These are phyloP conservation scores for Peronospora farinosa DNA, from an alignment of 352 stramenopile species.

Conservation along the genomic window DNA sequence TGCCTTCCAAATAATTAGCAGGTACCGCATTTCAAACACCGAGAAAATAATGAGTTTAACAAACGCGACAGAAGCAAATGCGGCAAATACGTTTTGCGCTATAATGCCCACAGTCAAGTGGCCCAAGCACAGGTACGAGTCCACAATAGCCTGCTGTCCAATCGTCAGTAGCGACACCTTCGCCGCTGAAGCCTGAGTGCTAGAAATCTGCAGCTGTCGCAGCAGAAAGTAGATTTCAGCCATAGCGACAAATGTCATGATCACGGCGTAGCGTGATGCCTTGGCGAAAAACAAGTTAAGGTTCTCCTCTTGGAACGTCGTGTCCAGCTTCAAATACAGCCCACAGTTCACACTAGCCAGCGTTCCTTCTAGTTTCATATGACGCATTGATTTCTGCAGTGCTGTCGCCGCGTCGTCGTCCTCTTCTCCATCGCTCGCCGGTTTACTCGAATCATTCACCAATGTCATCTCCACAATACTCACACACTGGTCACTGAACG, in stretches of 20 bases:
- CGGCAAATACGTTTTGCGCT: constrained; percentile 91
- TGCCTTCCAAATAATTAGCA: constrained; percentile 96
- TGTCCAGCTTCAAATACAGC: constrained; percentile 66
- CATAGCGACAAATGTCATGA: constrained; percentile 85
- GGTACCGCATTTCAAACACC: constrained; percentile 98
- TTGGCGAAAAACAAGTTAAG: constrained; percentile 79
- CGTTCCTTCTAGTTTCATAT: constrained; percentile 53
- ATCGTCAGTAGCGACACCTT: constrained; percentile 81
- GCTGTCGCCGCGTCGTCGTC: constrained; percentile 31
- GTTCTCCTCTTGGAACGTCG: constrained; percentile 79
- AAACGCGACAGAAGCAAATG: constrained; percentile 94
- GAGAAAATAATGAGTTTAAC: constrained; percentile 98
- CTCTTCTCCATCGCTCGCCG: constrained; percentile 7
- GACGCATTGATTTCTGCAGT: constrained; percentile 34
- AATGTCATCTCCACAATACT: constrained; percentile 76
- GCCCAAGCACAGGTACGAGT: constrained; percentile 93
- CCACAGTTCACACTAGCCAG: constrained; percentile 74
- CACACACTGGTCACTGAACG: constrained; percentile 78
- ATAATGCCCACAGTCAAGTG: constrained; percentile 94
- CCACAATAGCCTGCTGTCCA: constrained; percentile 82
- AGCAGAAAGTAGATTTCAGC: constrained; percentile 84
- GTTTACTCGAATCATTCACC: constrained; percentile 33
- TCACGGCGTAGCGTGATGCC: constrained; percentile 66
- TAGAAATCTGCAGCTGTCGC: constrained; percentile 75
- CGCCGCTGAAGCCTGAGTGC: constrained; percentile 75